Base-by-base conservation (phyloP, 73 alveolate species). In the Tetrahymena malaccensis region DNA sequence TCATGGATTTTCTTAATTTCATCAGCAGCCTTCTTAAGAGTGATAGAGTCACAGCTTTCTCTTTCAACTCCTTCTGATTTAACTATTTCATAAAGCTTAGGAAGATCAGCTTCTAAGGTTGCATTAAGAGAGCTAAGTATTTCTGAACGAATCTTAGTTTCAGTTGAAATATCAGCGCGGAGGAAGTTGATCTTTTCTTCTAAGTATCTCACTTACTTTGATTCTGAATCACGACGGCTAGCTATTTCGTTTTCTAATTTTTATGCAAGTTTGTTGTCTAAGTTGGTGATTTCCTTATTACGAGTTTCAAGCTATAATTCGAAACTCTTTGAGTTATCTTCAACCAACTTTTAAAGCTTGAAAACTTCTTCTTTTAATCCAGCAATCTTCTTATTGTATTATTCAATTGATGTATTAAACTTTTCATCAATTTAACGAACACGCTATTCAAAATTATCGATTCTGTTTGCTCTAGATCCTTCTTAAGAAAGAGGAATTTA, bases 11-110 rank as follows among this genome's bases (percentile, higher is more conserved):
- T 95, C 89, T 57, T 95, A 56, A 95, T 95, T 95, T 95, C 97
- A 95, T 95, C 97, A 34, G 95, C 97, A 85, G 97, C 97, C 85
- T 94, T 95, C 94, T 94, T 95, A n/a, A 95, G 95, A 44, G 97
- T 95, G 17, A 94, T 93, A 89, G 93, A 85, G 93, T 95, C 97
- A 35, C 57, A 40, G n/a, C 94, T 94, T 56, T 95, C 97, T 95
- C 97, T 95, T 56, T 95, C 97, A 35, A 55, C 21, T 1, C 97
- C 97, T 95, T 95, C 97, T 1, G 43, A 31, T 55, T 95, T 95
- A 31, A 95, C 95, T 31, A 95, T 43, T 50, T 95, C 97, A 35
- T 95, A 95, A 22, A 95, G 84, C 85, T 95, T 95, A 13, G 97
- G 97, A 37, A 95, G 94, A 95, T 95, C 97, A 95, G 93, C 70